phyloP scores from a whole-genome alignment of 208 protist genomes.

The Acanthamoeba sp. region DNA sequence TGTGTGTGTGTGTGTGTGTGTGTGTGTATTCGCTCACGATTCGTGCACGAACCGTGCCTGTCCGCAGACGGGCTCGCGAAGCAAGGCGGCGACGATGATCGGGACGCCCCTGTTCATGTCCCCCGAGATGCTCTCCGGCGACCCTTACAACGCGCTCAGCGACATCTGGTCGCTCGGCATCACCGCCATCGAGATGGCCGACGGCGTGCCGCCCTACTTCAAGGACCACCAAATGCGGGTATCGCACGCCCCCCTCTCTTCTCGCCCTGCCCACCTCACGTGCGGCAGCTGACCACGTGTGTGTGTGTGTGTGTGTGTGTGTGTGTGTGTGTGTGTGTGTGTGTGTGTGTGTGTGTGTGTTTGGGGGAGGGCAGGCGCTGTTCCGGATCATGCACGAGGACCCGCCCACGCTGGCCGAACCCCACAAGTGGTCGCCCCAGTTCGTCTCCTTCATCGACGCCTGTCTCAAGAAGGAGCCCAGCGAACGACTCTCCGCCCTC shows the following conservation, averaged over 20 bases:
- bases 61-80: conserved; percentile 28
- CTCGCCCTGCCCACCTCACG: no score
- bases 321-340: neutral
- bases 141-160: conserved; percentile 48
- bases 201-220: conserved; percentile 90
- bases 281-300: no score
- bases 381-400: conserved; percentile 36
- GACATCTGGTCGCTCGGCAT: conserved; percentile 93
- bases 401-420: conserved; percentile 74
- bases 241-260: conserved; percentile 79
- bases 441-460: conserved; percentile 82
- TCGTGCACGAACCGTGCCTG: neutral
- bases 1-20: no score
- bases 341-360: neutral
- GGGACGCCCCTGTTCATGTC: conserved; percentile 56
- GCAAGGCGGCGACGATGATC: conserved; percentile 43
- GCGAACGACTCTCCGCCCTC: conserved; percentile 61
- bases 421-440: conserved; percentile 72
- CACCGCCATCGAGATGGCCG: conserved; percentile 92
- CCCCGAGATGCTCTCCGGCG: conserved; percentile 45
- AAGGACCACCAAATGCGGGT: conserved; percentile 91
- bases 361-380: conserved; percentile 26
- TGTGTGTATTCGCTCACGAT: neutral
- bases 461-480: conserved; percentile 84
- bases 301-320: neutral